These are phyloP conservation scores for Saturnispora saitoi DNA, from an alignment of 805 yeast species.

Conservation along the genomic window DNA sequence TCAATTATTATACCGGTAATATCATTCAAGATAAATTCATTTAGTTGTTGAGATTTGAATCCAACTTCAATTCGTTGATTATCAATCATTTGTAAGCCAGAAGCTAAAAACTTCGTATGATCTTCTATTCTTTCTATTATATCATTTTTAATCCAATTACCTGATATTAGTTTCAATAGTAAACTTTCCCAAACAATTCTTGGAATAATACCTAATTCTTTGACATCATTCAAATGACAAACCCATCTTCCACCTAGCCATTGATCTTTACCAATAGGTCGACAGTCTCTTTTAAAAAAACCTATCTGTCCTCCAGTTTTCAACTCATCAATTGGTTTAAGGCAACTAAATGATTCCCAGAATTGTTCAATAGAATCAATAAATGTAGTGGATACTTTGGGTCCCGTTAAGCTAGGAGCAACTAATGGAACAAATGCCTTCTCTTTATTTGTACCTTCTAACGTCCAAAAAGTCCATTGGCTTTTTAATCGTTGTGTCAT, in stretches of 20 bases:
- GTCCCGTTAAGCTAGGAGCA: neutral
- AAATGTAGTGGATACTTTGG: neutral
- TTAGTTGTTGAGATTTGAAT: slow-evolving; percentile 4
- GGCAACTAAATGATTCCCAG: slow-evolving; percentile 36
- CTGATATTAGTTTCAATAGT: slow-evolving; percentile 39
- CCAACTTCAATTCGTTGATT: neutral
- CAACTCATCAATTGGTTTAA: slow-evolving; percentile 34
- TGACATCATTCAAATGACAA: slow-evolving; percentile 21
- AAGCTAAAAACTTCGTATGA: neutral
- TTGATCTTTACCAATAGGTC: slow-evolving; percentile 65
- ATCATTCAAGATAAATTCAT: slow-evolving; percentile 33
- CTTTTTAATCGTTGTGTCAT: neutral
- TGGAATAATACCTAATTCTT: slow-evolving; percentile 19
- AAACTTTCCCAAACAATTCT: slow-evolving; percentile 49
- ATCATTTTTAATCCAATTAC: slow-evolving; percentile 15
- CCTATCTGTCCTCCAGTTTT: slow-evolving; percentile 44
- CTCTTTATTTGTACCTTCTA: neutral
- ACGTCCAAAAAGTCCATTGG: slow-evolving; percentile 1
- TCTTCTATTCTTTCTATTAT: neutral
- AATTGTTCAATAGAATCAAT: slow-evolving; percentile 46
- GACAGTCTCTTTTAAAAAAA: slow-evolving; percentile 49
- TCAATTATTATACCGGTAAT: slow-evolving; percentile 54
- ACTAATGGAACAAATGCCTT: neutral
- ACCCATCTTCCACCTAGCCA: slow-evolving; percentile 57
- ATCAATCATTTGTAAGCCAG: neutral